Conservation (phyloP, 73 alveolate species). For the Paramecium octaurelia region DNA sequence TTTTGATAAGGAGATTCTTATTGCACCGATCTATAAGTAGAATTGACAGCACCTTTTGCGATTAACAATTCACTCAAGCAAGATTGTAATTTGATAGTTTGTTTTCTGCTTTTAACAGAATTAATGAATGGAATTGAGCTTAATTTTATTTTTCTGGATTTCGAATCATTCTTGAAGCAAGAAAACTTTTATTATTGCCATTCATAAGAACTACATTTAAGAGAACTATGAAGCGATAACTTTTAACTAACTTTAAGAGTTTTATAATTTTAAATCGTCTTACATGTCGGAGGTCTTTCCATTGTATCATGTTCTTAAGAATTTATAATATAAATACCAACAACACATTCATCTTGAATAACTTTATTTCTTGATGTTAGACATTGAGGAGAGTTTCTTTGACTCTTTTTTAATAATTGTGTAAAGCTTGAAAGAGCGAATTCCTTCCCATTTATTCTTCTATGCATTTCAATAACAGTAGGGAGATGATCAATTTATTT, state of each 20-base stretch:
- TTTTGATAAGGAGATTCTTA: not conserved
- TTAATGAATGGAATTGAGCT: not conserved
- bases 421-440: not conserved
- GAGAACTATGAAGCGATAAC: not conserved
- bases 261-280: not conserved
- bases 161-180: not conserved
- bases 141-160: not conserved
- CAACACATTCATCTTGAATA: not conserved
- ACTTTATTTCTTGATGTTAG: not conserved
- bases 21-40: not conserved
- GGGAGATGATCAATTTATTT: not conserved
- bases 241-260: not conserved
- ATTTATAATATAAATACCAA: not conserved
- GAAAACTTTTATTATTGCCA: not conserved
- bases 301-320: not conserved
- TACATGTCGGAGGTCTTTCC: slow-evolving; percentile 20
- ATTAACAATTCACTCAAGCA: not conserved
- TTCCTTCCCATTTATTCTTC: not conserved
- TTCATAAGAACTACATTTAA: not conserved
- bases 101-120: not conserved
- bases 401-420: not conserved
- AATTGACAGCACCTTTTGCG: not conserved
- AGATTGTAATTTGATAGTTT: not conserved
- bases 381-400: not conserved
- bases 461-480: not conserved